phyloP scores from a whole-genome alignment of 306 rosid species.

The Prunus padus region DNA sequence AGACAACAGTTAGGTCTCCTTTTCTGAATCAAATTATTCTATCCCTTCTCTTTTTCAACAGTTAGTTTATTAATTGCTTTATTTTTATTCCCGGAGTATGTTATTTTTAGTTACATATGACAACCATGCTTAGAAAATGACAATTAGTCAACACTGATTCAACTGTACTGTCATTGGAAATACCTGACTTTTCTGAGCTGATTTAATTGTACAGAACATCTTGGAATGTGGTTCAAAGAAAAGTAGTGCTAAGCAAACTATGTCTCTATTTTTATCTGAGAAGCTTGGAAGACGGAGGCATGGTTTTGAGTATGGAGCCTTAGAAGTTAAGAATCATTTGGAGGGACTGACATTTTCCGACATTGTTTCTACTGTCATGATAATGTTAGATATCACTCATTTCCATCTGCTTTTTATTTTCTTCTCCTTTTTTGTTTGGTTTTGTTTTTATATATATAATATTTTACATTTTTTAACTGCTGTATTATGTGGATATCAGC shows the following conservation, averaged over 20 bases:
- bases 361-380: conserved; percentile 69
- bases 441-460: neutral
- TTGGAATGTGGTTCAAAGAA: conserved; percentile 81
- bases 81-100: neutral
- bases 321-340: conserved; percentile 73
- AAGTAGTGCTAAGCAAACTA: conserved; percentile 46
- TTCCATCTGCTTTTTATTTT: neutral
- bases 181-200: neutral
- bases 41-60: neutral
- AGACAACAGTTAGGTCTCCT: too few species aligned
- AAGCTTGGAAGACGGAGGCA: conserved; percentile 61
- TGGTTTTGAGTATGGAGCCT: conserved; percentile 82
- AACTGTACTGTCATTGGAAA: neutral
- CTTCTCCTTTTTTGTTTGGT: neutral
- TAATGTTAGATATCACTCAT: conserved; percentile 37
- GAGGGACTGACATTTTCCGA: conserved; percentile 65
- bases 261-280: conserved; percentile 67
- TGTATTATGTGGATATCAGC: conserved; percentile 27
- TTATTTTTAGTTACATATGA: neutral
- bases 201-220: conserved; percentile 46
- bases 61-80: neutral
- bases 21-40: too few species aligned
- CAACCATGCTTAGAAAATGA: neutral
- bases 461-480: conserved; percentile 14
- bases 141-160: neutral